Conservation (phyloP, 2,329 filamentous ascomycete species). For the Trichoderma simmonsii region DNA sequence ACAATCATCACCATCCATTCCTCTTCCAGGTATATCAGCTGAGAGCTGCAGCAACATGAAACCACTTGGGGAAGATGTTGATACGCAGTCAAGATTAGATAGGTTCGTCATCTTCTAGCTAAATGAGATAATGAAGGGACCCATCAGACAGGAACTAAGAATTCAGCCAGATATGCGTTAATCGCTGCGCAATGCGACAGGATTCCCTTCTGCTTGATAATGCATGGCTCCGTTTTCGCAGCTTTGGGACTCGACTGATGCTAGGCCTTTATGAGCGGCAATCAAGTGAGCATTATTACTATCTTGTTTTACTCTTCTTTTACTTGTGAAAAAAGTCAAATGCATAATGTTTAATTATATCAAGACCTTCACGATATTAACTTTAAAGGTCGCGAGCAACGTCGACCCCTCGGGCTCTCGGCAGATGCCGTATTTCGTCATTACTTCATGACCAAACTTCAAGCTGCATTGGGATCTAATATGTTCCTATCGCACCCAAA, state of each 20-base stretch:
- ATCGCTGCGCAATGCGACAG: not conserved
- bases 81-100: not conserved
- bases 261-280: not conserved
- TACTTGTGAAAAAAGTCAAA: not conserved
- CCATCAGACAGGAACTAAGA: not conserved
- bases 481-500: too few relatives aligned
- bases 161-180: not conserved
- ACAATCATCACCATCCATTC: not conserved
- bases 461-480: not conserved
- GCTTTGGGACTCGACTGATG: not conserved
- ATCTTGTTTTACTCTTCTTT: not conserved
- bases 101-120: not conserved
- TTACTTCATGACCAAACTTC: not conserved
- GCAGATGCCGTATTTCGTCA: not conserved
- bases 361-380: too few relatives aligned
- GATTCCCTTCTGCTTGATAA: not conserved
- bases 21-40: not conserved
- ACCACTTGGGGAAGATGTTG: not conserved
- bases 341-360: not conserved
- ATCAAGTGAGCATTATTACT: not conserved
- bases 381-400: not conserved
- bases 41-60: not conserved
- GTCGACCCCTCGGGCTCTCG: not conserved
- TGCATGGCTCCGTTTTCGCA: constrained; percentile 1
- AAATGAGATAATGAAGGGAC: not conserved